Conservation (phyloP, 176 grass and related monocot genomes). For the Rhynchospora pubera region DNA sequence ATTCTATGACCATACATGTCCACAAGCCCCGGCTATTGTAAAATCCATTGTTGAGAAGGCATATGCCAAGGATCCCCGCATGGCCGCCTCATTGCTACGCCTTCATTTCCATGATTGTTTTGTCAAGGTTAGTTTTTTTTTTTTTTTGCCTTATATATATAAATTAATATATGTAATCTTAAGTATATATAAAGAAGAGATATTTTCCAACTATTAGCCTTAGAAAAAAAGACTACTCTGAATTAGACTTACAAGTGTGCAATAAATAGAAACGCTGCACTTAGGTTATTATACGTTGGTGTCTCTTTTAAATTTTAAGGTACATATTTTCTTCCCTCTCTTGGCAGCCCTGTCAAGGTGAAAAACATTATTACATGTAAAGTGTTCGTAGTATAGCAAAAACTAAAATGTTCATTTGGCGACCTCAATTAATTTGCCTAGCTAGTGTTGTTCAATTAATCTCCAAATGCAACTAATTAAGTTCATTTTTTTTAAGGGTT, state of each 20-base stretch:
- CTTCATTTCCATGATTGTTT: slow-evolving; percentile 98
- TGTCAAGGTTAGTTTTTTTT: slow-evolving; percentile 38
- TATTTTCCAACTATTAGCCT: not conserved
- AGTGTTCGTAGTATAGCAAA: not conserved
- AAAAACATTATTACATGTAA: not conserved
- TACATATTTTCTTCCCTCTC: not conserved
- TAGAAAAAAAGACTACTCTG: not conserved
- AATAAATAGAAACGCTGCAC: not conserved
- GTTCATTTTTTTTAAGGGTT: slow-evolving; percentile 40
- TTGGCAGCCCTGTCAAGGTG: not conserved
- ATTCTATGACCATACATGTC: slow-evolving; percentile 74
- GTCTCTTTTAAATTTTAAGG: not conserved
- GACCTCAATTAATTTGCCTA: not conserved
- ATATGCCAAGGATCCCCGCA: slow-evolving; percentile 66
- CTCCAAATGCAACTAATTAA: not conserved
- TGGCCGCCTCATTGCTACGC: slow-evolving; percentile 76
- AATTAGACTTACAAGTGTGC: not conserved
- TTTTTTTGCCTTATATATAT: not conserved
- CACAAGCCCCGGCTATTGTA: slow-evolving; percentile 52
- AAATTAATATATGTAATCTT: not conserved
- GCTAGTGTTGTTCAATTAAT: not conserved
- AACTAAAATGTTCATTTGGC: not conserved
- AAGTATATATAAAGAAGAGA: not conserved
- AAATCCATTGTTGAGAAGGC: slow-evolving; percentile 50
- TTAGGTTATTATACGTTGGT: not conserved